phyloP scores from a whole-genome alignment of 331 rosid species.

The Malus hybrid region DNA sequence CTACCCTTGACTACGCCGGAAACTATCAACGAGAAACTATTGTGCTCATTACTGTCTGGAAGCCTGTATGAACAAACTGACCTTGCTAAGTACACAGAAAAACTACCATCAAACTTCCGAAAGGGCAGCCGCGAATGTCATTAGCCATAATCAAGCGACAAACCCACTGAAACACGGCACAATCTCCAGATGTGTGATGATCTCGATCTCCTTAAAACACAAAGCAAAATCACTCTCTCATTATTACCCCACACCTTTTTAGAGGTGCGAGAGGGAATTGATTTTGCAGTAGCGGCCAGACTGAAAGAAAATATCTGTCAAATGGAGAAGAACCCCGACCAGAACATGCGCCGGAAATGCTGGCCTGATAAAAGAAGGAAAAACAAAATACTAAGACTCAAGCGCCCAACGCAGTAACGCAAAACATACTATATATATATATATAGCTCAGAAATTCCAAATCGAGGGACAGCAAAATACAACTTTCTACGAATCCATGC shows the following conservation, averaged over 20 bases:
- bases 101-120: conserved; percentile 33
- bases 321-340: conserved; percentile 36
- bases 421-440: background rate
- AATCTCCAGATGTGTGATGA: conserved; percentile 87
- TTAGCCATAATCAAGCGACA: conserved; percentile 96
- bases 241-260: conserved; percentile 89
- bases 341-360: conserved; percentile 41
- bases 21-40: conserved; percentile 24
- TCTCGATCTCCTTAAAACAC: conserved; percentile 57
- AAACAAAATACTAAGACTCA: background rate
- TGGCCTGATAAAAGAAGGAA: conserved; percentile 40
- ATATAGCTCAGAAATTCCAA: background rate
- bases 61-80: conserved; percentile 25
- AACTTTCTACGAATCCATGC: background rate
- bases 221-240: conserved; percentile 51
- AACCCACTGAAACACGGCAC: conserved; percentile 89
- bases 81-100: conserved; percentile 4
- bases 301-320: conserved; percentile 58
- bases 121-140: conserved; percentile 20
- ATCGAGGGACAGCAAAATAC: background rate
- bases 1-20: conserved; percentile 20
- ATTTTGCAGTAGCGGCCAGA: conserved; percentile 85
- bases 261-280: conserved; percentile 80
- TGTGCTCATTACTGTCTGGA: conserved; percentile 31
- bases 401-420: background rate